These are phyloP conservation scores for Pseudogymnoascus sp. DNA, from an alignment of 2,329 filamentous ascomycete genomes.

Conservation along the genomic window DNA sequence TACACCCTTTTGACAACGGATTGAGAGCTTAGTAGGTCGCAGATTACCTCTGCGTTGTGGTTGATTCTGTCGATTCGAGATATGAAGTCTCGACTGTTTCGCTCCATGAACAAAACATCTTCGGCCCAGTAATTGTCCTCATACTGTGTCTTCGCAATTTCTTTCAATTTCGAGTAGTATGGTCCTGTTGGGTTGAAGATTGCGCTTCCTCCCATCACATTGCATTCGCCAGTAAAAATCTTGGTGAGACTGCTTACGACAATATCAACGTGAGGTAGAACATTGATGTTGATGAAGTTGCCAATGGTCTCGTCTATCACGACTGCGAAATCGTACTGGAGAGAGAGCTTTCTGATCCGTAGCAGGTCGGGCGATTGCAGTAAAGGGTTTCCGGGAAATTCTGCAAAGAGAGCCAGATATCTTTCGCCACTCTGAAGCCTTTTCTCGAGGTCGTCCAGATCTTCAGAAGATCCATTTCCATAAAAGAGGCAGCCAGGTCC, in stretches of 20 bases:
- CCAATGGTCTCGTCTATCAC: slow-evolving; percentile 95
- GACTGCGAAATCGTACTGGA: slow-evolving; percentile 79
- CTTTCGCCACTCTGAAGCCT: slow-evolving; percentile 65
- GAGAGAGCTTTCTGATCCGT: slow-evolving; percentile 72
- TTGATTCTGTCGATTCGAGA: slow-evolving; percentile 79
- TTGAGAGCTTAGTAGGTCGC: slow-evolving; percentile 57
- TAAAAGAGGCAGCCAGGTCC: slow-evolving; percentile 86
- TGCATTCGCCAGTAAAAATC: slow-evolving; percentile 93
- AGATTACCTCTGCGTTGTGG: slow-evolving; percentile 75
- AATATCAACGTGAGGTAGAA: slow-evolving; percentile 80
- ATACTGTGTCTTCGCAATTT: slow-evolving; percentile 56
- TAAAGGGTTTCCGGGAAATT: slow-evolving; percentile 90
- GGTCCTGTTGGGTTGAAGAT: slow-evolving; percentile 59
- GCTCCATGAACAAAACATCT: slow-evolving; percentile 89
- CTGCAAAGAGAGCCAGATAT: slow-evolving; percentile 81
- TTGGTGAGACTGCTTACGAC: slow-evolving; percentile 95
- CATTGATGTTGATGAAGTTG: slow-evolving; percentile 92
- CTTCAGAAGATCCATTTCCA: slow-evolving; percentile 66
- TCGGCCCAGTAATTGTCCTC: slow-evolving; percentile 93
- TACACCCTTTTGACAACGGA: slow-evolving; percentile 67
- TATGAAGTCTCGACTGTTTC: slow-evolving; percentile 89
- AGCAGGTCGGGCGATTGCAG: slow-evolving; percentile 75
- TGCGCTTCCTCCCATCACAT: slow-evolving; percentile 88
- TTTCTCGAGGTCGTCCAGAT: slow-evolving; percentile 75
- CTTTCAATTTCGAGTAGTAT: slow-evolving; percentile 65